Evolutionary conservation across 176 grass and related monocot genomes (phyloP), one percentile per base, ranked within the genome.

Genomic region (Ensete ventricosum): DNA sequence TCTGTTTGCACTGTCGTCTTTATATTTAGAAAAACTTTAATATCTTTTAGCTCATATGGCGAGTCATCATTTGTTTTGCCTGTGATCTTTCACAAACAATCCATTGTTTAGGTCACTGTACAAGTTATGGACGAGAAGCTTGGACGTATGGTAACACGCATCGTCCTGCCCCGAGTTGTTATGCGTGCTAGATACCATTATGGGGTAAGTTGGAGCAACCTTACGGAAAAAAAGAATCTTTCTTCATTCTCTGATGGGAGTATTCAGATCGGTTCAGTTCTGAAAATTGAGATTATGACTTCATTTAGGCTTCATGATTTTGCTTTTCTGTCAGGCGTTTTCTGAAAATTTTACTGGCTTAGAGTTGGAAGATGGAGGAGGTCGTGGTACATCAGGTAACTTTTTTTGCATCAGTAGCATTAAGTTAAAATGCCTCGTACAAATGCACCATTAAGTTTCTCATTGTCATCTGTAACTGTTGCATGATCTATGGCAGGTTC

Each of bases 161-260:
- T 99, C 64, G 88, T 89, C 71, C 88, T 99, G 82, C 95, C 95
- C 67, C 84, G 88, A 62, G 95, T 99, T 84, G 87, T 99, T 74
- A 99, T 99, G 95, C 88, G 94, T 71, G 90, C 95, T 62, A 99
- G 95, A 71, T 86, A 99, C 89, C 95, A 99, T 74, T 99, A 99
- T 81, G 90, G 86, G 74, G 95, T 99, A 80, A 91, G 90, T 81
- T 70, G 48, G 8, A 67, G 11, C 24, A 51, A 50, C 50, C 0
- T 20, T 2, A 43, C 6, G 34, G 34, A 43, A 43, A 43, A 43
- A 43, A 43, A 43, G 34, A 43, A 43, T 51, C 14, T 7, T 19
- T n/a, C 20, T 6, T 70, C 27, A 20, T 69, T 69, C 11, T 70
- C 14, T 70, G 51, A 9, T 70, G 34, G 67, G 67, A 52, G 9